phyloP scores from a whole-genome alignment of 2,329 filamentous ascomycete species.

The Cyphellophora europaea region DNA sequence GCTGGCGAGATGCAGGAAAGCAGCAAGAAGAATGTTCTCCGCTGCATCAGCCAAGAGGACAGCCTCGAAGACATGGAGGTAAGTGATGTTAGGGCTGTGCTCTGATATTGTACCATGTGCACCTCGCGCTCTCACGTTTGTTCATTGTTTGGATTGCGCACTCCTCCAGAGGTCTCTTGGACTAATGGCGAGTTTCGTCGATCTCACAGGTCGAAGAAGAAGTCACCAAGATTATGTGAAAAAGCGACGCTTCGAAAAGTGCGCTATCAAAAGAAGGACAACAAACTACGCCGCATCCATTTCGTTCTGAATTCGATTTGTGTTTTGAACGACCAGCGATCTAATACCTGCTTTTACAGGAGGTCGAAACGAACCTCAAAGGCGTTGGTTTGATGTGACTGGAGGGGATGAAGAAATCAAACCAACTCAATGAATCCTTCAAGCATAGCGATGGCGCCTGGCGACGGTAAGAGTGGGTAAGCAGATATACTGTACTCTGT shows the following conservation, averaged over 20 bases:
- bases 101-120: neutral
- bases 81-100: conserved; percentile 37
- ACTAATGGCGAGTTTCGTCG: conserved; percentile 21
- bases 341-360: neutral
- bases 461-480: neutral
- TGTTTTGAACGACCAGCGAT: conserved; percentile 1
- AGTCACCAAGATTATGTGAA: conserved; percentile 80
- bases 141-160: neutral
- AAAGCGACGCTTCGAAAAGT: too few relatives aligned
- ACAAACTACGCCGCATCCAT: too few relatives aligned
- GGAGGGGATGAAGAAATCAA: too few relatives aligned
- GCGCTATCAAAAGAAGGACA: too few relatives aligned
- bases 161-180: neutral
- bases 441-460: neutral
- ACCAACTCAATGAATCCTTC: conserved; percentile 1
- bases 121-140: neutral
- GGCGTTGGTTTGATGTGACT: neutral
- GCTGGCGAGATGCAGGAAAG: conserved; percentile 97
- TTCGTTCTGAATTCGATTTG: too few relatives aligned
- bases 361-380: neutral
- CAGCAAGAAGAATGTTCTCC: conserved; percentile 96
- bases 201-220: conserved; percentile 72
- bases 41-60: conserved; percentile 95
- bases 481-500: neutral
- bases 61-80: conserved; percentile 99